These are phyloP conservation scores for Ampelomyces quisqualis DNA, from an alignment of 2,329 filamentous ascomycete species.

Conservation along the genomic window DNA sequence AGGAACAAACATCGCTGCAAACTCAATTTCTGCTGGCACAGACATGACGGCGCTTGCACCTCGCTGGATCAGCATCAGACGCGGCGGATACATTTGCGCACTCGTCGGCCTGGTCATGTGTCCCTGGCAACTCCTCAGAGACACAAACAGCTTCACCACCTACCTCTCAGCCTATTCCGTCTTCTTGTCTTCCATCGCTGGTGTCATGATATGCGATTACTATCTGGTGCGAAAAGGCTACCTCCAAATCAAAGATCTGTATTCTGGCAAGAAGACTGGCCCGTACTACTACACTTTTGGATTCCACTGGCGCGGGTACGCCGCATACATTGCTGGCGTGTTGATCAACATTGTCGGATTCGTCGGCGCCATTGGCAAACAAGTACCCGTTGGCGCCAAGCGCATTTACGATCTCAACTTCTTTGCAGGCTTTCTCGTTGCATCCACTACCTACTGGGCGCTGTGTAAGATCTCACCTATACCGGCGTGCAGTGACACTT, in stretches of 20 bases:
- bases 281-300: conserved; percentile 76
- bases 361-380: conserved; percentile 71
- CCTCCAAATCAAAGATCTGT: conserved; percentile 74
- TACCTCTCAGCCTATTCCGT: conserved; percentile 91
- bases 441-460: conserved; percentile 65
- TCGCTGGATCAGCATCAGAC: conserved; percentile 78
- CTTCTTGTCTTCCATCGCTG: conserved; percentile 89
- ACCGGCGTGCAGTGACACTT: conserved; percentile 70
- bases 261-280: conserved; percentile 65
- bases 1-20: conserved; percentile 84
- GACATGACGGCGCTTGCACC: conserved; percentile 80
- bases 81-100: conserved; percentile 84
- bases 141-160: conserved; percentile 81
- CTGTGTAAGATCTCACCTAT: conserved; percentile 71
- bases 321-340: conserved; percentile 79
- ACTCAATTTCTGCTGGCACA: conserved; percentile 79
- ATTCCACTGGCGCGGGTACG: conserved; percentile 80
- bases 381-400: conserved; percentile 73
- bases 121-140: conserved; percentile 75
- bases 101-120: conserved; percentile 79
- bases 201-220: conserved; percentile 88
- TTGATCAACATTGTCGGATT: conserved; percentile 91
- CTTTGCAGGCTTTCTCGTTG: conserved; percentile 78
- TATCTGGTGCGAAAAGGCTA: conserved; percentile 83
- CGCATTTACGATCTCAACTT: conserved; percentile 93